Percentiles rank a stretch among this genome's conserved stretches.
Evolutionary conservation across 73 alveolate genomes (phyloP).

Genomic region (Paramecium tetraurelia): DNA sequence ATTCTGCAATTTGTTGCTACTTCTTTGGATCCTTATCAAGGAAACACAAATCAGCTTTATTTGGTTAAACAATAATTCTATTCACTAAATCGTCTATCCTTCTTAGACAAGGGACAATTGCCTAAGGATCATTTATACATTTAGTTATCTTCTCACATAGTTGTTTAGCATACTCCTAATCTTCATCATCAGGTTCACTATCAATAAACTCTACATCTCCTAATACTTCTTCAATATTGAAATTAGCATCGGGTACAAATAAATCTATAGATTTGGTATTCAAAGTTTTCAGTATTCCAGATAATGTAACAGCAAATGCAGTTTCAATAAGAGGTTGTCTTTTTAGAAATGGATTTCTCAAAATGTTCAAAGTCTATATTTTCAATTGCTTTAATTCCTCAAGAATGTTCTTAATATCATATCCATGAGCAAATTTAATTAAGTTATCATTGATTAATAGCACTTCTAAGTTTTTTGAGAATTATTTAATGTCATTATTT

Average conservation of each 20-base stretch:
- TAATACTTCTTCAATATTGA: background rate
- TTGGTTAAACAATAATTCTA: background rate
- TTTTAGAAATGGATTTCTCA: background rate
- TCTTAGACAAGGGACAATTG: background rate
- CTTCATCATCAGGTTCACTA: conserved; percentile 36
- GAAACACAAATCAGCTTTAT: background rate
- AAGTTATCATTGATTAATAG: background rate
- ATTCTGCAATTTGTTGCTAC: background rate
- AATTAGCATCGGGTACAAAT: background rate
- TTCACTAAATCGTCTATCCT: background rate
- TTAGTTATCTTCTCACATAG: background rate
- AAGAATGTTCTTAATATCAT: background rate
- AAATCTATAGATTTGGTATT: background rate
- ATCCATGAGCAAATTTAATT: background rate
- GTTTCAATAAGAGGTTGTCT: background rate
- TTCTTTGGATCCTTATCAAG: background rate
- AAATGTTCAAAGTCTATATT: background rate
- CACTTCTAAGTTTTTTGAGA: background rate
- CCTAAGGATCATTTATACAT: conserved; percentile 31
- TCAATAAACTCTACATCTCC: background rate
- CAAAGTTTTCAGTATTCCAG: background rate
- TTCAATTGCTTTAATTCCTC: background rate
- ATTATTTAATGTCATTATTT: background rate
- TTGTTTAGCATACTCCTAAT: background rate
- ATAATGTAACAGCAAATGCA: background rate